Base-by-base conservation (phyloP, 495 filamentous ascomycete species). In the Trichoderma gamsii region DNA sequence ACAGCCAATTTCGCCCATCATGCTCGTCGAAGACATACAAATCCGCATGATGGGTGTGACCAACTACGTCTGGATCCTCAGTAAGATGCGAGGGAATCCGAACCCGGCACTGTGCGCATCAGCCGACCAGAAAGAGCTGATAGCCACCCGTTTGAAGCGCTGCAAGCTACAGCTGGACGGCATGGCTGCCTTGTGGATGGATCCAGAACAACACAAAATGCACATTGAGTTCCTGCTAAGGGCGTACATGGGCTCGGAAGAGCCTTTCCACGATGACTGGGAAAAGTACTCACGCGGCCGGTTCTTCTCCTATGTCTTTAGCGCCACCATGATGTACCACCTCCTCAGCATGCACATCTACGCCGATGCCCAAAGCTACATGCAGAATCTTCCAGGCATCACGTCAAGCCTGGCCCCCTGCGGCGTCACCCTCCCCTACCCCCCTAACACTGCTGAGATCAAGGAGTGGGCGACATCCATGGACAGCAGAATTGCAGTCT, bases 1-100 rank as follows among this genome's bases (percentile, higher is more conserved):
- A 3, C 16, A 29, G 38, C 29, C 52, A 29, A 65, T 41, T 1
- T 41, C 68, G 13, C 13, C 63, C 11, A 64, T 65, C n/a, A 67
- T 72, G 13, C 63, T 74, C 15, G 56, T 74, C 18, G 74, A 76
- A 61, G 74, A 76, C 69, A 49, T 73, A n/a, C 71, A 73, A 16
- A 16, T 74, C 7, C 70, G 70, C n/a, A 65, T 76, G 38, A 46
- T 65, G 35, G 64, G 18, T 70, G 69, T 64, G 61, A 68, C 29
- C 46, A 70, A 29, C 67, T 71, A 25, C 41, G 69, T 12, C 32
- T 49, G 23, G 66, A 73, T 16, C 71, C 70, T 70, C 49, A 69
- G 43, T 21, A 41, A 27, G 25, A 38, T 63, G 27, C 51, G 32
- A 15, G 41, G 67, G 21, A 27, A 32, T 13, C 43, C 9, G 9